Evolutionary conservation across 2,329 filamentous ascomycete genomes (phyloP), one percentile per base, ranked within the genome.

Genomic region (Acephala macrosclerotiorum): DNA sequence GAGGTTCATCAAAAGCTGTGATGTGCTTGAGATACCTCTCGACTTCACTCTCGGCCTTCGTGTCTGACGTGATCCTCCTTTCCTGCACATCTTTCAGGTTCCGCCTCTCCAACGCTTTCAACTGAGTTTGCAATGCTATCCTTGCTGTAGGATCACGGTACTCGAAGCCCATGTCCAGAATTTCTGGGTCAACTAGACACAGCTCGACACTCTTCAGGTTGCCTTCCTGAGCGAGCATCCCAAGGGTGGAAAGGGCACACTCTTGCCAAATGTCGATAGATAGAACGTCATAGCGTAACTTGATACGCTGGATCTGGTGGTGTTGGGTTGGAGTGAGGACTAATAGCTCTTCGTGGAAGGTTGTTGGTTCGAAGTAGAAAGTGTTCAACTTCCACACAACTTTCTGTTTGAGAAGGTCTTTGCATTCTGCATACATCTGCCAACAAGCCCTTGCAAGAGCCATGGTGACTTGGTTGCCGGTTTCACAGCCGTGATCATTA

Each of bases 371-470:
- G 25, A 51, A 20, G 45, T 49, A 20, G 3, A 61, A 22, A n/a
- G 26, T 61, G 58, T 61, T 61, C 9, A n/a, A 16, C n/a, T 53
- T 36, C 58, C 42, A 61, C n/a, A n/a, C n/a, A n/a, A n/a, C n/a
- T n/a, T n/a, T n/a, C n/a, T n/a, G n/a, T n/a, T n/a, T n/a, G 42
- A 61, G 42, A 4, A 53, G 40, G 2, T 36, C 40, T 12, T 16
- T 22, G 33, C 26, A 36, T 25, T 61, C 58, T 16, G 26, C n/a
- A 35, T 61, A 20, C 29, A 55, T 26, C n/a, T 55, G 49, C 12
- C 29, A 16, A 26, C 49, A 55, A 26, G 49, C 29, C 5, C 25
- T 26, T 35, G 29, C 25, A 3, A 55, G 20, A 20, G 20, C 22
- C 3, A 55, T 9, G 3, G 22, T 26, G 49, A 55, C 29, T 5